Conservation (phyloP, 2,329 filamentous ascomycete species). For the Domatiomyces catenatus region DNA sequence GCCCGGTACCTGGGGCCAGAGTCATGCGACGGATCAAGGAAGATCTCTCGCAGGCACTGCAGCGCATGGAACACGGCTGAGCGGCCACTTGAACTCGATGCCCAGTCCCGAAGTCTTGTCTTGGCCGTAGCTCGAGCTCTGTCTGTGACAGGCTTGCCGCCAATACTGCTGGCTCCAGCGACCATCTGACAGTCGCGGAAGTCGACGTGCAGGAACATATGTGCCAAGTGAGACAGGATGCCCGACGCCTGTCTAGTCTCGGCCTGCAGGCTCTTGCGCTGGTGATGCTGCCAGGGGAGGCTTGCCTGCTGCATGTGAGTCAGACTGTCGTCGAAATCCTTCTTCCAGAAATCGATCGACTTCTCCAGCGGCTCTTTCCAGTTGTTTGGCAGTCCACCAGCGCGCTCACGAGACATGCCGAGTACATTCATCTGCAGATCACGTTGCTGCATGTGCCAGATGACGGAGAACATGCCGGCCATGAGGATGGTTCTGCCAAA, state of each 20-base stretch:
- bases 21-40: slow-evolving; percentile 9
- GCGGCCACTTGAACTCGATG: slow-evolving; percentile 67
- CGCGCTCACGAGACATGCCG: slow-evolving; percentile 50
- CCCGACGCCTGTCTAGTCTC: slow-evolving; percentile 30
- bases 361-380: slow-evolving; percentile 74
- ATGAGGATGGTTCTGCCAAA: slow-evolving; percentile 89
- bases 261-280: neutral
- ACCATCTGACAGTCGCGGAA: slow-evolving; percentile 93
- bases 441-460: slow-evolving; percentile 94
- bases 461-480: slow-evolving; percentile 81
- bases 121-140: slow-evolving; percentile 68
- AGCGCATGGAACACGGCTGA: slow-evolving; percentile 86
- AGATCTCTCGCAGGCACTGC: slow-evolving; percentile 66
- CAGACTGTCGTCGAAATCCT: slow-evolving; percentile 71
- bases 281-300: slow-evolving; percentile 11
- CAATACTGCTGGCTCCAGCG: slow-evolving; percentile 65
- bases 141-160: slow-evolving; percentile 69
- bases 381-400: slow-evolving; percentile 71
- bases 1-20: slow-evolving; percentile 51
- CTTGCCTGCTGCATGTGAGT: slow-evolving; percentile 18
- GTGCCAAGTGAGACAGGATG: slow-evolving; percentile 79
- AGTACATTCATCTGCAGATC: slow-evolving; percentile 84
- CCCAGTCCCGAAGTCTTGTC: slow-evolving; percentile 69
- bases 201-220: slow-evolving; percentile 96
- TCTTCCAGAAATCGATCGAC: slow-evolving; percentile 87